A percentile compares a stretch with the other conserved stretches of the same genome.
These are phyloP conservation scores for Sporisorium scitamineum DNA, from an alignment of 1,284 basidiomycete species.

Conservation along the genomic window DNA sequence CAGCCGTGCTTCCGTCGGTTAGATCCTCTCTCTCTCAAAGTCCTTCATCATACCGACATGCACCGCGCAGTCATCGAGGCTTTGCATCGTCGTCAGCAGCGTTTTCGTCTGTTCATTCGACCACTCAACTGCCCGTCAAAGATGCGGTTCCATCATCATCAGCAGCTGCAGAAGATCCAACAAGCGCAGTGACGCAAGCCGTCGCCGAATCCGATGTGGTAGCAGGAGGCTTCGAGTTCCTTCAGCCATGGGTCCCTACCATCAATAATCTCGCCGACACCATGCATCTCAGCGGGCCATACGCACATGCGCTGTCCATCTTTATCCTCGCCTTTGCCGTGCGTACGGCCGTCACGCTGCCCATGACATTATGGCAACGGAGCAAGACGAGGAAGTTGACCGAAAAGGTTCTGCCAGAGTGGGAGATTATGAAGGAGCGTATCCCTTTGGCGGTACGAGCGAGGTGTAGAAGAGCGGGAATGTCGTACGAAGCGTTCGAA, in stretches of 20 bases:
- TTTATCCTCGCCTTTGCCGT: slow-evolving; percentile 79
- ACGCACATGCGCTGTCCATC: slow-evolving; percentile 75
- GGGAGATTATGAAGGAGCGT: slow-evolving; percentile 73
- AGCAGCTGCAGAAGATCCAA: not conserved
- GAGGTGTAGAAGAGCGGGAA: slow-evolving; percentile 73
- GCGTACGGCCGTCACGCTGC: slow-evolving; percentile 78
- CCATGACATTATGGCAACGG: slow-evolving; percentile 83
- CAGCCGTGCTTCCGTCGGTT: slow-evolving; percentile 5
- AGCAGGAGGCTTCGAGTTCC: slow-evolving; percentile 44
- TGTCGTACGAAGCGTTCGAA: slow-evolving; percentile 73
- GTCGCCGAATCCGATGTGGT: slow-evolving; percentile 11
- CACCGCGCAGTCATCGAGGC: slow-evolving; percentile 10
- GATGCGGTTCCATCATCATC: not conserved
- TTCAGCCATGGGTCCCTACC: slow-evolving; percentile 46
- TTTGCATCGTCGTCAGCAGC: slow-evolving; percentile 24
- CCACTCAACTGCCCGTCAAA: slow-evolving; percentile 1
- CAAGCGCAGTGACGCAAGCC: slow-evolving; percentile 10
- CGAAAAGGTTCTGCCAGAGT: slow-evolving; percentile 77
- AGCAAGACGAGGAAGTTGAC: slow-evolving; percentile 77
- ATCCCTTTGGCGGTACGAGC: slow-evolving; percentile 72
- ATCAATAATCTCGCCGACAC: slow-evolving; percentile 49
- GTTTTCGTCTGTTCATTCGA: slow-evolving; percentile 1
- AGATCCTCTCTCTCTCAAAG: slow-evolving; percentile 4
- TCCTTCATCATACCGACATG: not conserved
- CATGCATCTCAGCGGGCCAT: slow-evolving; percentile 44